These are phyloP conservation scores for Emiliania huxleyi DNA, from an alignment of 78 protist species.

Conservation along the genomic window DNA sequence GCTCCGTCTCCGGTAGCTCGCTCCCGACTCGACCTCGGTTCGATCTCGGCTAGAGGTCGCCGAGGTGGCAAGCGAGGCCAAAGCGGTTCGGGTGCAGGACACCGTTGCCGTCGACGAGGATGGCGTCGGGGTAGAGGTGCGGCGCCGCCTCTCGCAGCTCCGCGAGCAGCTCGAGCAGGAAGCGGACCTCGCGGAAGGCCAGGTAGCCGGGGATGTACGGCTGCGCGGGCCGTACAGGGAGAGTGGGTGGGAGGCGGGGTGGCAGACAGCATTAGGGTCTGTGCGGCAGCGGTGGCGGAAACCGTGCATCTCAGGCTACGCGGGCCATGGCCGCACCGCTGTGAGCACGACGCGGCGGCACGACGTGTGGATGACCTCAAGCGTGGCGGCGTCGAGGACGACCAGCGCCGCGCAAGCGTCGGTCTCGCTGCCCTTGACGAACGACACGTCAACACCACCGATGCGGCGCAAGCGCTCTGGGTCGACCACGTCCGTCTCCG, in stretches of 20 bases:
- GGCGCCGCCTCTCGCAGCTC: neutral
- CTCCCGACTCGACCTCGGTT: too few relatives aligned
- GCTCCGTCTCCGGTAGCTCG: too few relatives aligned
- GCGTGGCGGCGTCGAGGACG: neutral
- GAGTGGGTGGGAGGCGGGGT: too few relatives aligned
- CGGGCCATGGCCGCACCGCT: too few relatives aligned
- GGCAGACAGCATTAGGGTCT: too few relatives aligned
- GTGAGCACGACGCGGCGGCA: neutral
- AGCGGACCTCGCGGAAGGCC: constrained; percentile 40
- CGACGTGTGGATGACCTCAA: neutral
- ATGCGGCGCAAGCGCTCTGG: neutral
- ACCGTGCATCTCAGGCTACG: too few relatives aligned
- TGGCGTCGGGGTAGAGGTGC: neutral
- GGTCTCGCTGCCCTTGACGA: neutral
- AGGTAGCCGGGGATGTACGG: constrained; percentile 50
- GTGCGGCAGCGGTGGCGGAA: too few relatives aligned
- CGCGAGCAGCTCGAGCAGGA: neutral
- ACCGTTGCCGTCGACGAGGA: constrained; percentile 48
- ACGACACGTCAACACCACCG: neutral
- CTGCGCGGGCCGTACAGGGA: too few relatives aligned
- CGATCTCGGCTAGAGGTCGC: too few relatives aligned
- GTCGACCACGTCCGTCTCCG: neutral
- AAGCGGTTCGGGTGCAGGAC: constrained; percentile 32
- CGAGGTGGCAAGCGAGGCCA: constrained; percentile 39
- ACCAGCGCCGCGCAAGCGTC: constrained; percentile 17